A percentile compares a stretch with the other conserved stretches of the same genome.
These are phyloP conservation scores for Medicago arabica DNA, from an alignment of 306 rosid genomes.

Conservation along the genomic window DNA sequence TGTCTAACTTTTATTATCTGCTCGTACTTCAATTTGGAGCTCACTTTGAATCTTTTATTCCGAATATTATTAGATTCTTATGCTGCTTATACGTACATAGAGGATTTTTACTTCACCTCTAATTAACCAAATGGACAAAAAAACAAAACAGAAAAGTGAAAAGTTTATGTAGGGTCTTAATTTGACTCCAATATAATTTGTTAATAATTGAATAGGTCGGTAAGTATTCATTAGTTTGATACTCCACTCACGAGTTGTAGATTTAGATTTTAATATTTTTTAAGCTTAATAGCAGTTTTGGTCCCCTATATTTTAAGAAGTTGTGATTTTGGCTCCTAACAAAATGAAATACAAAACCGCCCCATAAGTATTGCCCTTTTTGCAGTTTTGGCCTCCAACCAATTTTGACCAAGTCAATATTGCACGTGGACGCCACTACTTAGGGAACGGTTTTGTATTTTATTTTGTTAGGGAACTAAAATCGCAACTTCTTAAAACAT, in stretches of 20 bases:
- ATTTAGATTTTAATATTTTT: not conserved
- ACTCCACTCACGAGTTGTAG: not conserved
- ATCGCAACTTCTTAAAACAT: no score
- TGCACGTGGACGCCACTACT: no score
- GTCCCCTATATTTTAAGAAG: no score
- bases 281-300: no score
- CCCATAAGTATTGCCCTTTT: no score
- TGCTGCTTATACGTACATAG: not conserved
- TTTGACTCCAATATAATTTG: not conserved
- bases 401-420: no score
- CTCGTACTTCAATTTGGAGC: slow-evolving; percentile 4
- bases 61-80: slow-evolving; percentile 16
- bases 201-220: not conserved
- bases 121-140: slow-evolving; percentile 32
- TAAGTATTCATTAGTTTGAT: not conserved
- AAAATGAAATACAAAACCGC: no score
- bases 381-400: no score
- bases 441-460: no score
- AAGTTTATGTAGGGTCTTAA: slow-evolving; percentile 31
- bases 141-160: not conserved
- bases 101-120: slow-evolving; percentile 28
- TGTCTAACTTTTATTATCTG: slow-evolving; percentile 14
- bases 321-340: no score
- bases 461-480: no score
- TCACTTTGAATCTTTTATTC: slow-evolving; percentile 35